Base-by-base conservation (phyloP, 164 flowering plant species). In the Tetrastigma voinierianum region DNA sequence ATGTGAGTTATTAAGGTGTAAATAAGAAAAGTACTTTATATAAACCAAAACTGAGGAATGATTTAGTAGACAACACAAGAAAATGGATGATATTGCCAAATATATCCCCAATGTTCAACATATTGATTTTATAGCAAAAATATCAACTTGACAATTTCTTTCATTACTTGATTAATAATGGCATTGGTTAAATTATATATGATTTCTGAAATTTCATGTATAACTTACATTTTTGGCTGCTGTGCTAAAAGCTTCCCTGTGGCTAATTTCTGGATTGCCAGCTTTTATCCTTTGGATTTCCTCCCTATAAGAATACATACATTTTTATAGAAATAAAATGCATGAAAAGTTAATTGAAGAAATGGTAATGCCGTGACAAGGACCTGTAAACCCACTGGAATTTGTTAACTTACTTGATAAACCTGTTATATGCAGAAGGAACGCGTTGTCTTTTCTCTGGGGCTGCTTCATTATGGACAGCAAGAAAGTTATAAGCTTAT, bases 371-470 rank as follows among this genome's bases (percentile, higher is more conserved):
- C 40, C 3, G 7, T 32, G 40, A 7, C 40, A 3, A 32, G 40
- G 40, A 32, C 40, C 40, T 32, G 40, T 32, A 32, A 32, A 32
- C 40, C 40, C n/a, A n/a, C n/a, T n/a, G 23, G n/a, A n/a, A n/a
- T n/a, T n/a, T n/a, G n/a, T n/a, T n/a, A 57, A 80, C 96, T 82
- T 75, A 90, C 96, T 87, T 90, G 17, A 90, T 90, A 65, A 90
- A 90, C 68, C 80, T 76, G 80, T 90, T 90, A 61, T 90, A 90
- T 7, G 96, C 96, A 13, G 96, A 90, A 43, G 96, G 96, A 77
- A 83, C 91, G 1, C 96, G 89, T 51, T 87, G 96, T 70, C 90
- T 73, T 70, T 88, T 90, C 79, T 82, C 90, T 23, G 88, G 87
- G 13, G 90, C 83, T 85, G 92, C 62, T 46, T 47, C 4, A 54